Conservation (phyloP, 305 asterid genomes). For the Fraxinus ornus region DNA sequence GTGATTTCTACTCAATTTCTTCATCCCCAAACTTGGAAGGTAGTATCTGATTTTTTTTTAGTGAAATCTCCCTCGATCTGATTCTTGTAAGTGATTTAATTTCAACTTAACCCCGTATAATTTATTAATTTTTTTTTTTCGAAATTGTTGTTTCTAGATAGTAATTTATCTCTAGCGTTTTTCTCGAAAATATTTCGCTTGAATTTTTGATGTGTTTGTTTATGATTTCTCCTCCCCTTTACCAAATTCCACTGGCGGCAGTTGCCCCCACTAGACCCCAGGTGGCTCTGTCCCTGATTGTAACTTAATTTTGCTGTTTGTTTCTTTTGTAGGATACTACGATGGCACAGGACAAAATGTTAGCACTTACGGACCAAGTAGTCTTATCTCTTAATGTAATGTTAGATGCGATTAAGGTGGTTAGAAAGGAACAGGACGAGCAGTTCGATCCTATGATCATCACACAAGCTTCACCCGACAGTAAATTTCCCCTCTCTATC, state of each 20-base stretch:
- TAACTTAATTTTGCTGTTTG: not conserved
- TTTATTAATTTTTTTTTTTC: too few species aligned
- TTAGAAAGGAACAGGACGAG: slow-evolving; percentile 53
- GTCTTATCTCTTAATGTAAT: slow-evolving; percentile 45
- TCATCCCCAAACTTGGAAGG: not conserved
- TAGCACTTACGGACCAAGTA: slow-evolving; percentile 67
- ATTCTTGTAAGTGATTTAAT: not conserved
- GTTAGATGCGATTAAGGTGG: slow-evolving; percentile 51
- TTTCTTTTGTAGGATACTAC: slow-evolving; percentile 32
- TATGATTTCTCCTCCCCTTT: not conserved
- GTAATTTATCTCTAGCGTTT: not conserved
- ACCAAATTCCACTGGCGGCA: not conserved
- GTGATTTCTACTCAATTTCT: not conserved
- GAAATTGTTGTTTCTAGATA: not conserved
- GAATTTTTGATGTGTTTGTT: not conserved
- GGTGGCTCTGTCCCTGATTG: not conserved
- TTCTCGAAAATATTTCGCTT: not conserved
- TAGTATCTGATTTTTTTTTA: not conserved
- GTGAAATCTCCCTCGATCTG: not conserved
- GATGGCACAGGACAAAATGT: slow-evolving; percentile 47
- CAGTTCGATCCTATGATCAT: slow-evolving; percentile 60
- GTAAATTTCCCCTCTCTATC: slow-evolving; percentile 34
- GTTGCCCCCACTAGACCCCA: not conserved
- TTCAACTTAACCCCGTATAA: not conserved
- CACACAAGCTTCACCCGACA: slow-evolving; percentile 67